A percentile compares a stretch with the other conserved stretches of the same genome.
These are phyloP conservation scores for Rostrohypoxylon terebratum DNA, from an alignment of 495 filamentous ascomycete genomes.

Conservation along the genomic window DNA sequence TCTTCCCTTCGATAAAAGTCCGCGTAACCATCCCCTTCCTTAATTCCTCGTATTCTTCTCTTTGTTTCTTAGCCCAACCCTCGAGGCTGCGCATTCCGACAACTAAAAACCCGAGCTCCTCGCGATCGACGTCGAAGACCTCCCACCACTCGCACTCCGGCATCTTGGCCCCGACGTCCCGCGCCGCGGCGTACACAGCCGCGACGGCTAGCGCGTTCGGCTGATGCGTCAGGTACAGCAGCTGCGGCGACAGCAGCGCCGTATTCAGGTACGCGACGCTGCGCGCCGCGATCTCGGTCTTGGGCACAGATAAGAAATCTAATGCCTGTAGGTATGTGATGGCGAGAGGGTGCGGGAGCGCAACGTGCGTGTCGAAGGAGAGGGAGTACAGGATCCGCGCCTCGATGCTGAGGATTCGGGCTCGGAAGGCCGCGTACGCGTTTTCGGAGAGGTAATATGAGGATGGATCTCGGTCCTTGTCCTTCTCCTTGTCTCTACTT, in stretches of 20 bases:
- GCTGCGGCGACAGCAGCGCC: constrained; percentile 84
- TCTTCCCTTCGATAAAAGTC: constrained; percentile 55
- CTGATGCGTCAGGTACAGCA: constrained; percentile 92
- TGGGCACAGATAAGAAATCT: constrained; percentile 61
- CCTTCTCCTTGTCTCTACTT: constrained; percentile 19
- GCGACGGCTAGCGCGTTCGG: constrained; percentile 86
- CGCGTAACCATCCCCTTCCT: constrained; percentile 55
- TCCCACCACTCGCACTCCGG: constrained; percentile 94
- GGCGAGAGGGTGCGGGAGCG: constrained; percentile 86
- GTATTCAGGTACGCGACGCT: constrained; percentile 84
- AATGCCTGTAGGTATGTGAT: constrained; percentile 94
- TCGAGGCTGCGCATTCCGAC: constrained; percentile 86
- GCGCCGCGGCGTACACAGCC: constrained; percentile 88
- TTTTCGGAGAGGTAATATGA: constrained; percentile 80
- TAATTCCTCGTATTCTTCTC: constrained; percentile 51
- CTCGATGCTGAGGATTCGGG: constrained; percentile 75
- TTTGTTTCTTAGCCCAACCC: constrained; percentile 68
- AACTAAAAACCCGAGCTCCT: constrained; percentile 94
- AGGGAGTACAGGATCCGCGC: constrained; percentile 78
- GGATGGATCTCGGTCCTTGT: constrained; percentile 56
- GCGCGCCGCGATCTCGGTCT: constrained; percentile 65
- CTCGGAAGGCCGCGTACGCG: constrained; percentile 70
- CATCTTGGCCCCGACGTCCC: constrained; percentile 79
- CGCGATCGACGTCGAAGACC: constrained; percentile 96
- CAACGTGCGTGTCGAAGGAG: constrained; percentile 84